Conservation (phyloP, 495 filamentous ascomycete genomes). For the Penicillium coffeae region DNA sequence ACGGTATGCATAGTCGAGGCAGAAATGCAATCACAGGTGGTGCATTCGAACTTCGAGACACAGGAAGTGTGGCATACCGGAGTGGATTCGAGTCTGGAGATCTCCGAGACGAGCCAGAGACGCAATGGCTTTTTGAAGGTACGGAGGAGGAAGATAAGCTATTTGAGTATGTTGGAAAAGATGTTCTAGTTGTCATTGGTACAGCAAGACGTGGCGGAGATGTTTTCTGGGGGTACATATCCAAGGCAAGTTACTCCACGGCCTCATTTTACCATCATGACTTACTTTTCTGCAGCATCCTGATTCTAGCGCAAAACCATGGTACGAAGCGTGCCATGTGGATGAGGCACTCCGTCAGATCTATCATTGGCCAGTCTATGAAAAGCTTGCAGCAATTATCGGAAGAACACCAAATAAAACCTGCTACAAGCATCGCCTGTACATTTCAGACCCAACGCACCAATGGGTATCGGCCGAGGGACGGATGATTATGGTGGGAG, state of each 20-base stretch:
- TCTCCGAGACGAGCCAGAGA: background rate
- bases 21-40: conserved; percentile 33
- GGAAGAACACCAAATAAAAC: conserved; percentile 32
- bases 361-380: background rate
- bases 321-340: conserved; percentile 2
- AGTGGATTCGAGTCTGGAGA: conserved; percentile 1
- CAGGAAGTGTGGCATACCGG: conserved; percentile 3
- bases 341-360: background rate
- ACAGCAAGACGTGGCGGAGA: conserved; percentile 1
- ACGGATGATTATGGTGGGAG: conserved; percentile 58
- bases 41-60: background rate
- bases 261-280: background rate
- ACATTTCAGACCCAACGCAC: conserved; percentile 60
- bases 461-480: conserved; percentile 57
- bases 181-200: conserved; percentile 1
- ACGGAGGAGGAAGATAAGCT: conserved; percentile 1
- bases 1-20: conserved; percentile 22
- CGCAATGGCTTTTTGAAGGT: conserved; percentile 5
- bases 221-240: conserved; percentile 3
- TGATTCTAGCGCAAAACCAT: background rate
- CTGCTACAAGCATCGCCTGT: conserved; percentile 61
- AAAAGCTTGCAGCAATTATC: background rate
- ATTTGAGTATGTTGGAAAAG: conserved; percentile 2
- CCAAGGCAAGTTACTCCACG: background rate
- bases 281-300: background rate